Conservation (phyloP, 148 eudicot species). For the Vaccinium darrowii region DNA sequence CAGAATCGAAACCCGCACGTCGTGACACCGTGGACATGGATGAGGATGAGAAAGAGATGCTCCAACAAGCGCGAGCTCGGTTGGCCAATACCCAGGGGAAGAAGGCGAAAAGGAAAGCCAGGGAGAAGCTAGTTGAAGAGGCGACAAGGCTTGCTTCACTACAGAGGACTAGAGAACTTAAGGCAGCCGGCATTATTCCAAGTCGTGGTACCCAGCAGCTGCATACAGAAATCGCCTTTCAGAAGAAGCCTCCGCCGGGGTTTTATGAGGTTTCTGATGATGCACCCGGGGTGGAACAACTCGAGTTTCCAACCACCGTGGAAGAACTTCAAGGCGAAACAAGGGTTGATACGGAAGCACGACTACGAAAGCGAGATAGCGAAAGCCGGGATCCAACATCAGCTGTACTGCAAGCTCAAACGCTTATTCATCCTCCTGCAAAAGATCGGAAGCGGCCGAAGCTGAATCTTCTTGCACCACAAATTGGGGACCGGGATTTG, state of each 20-base stretch:
- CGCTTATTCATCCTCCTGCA: slow-evolving; percentile 76
- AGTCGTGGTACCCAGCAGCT: too few relatives aligned
- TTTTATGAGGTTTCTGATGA: slow-evolving; percentile 79
- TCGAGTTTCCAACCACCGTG: slow-evolving; percentile 80
- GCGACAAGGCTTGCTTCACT: slow-evolving; percentile 96
- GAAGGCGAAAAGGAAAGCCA: slow-evolving; percentile 91
- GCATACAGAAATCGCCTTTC: slow-evolving; percentile 74
- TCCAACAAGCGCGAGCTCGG: slow-evolving; percentile 91
- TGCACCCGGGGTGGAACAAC: slow-evolving; percentile 66
- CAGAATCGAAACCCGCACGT: slow-evolving; percentile 93
- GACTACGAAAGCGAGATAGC: slow-evolving; percentile 79
- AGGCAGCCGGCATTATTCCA: slow-evolving; percentile 78
- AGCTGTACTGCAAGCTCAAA: slow-evolving; percentile 85
- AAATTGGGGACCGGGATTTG: slow-evolving; percentile 80
- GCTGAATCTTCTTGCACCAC: slow-evolving; percentile 90
- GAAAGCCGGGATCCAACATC: slow-evolving; percentile 91
- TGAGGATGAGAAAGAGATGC: slow-evolving; percentile 99
- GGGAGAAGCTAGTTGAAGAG: slow-evolving; percentile 98
- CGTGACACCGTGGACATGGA: slow-evolving; percentile 99
- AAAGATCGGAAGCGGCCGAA: slow-evolving; percentile 75
- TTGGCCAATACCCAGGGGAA: slow-evolving; percentile 91
- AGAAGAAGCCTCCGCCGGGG: slow-evolving; percentile 93
- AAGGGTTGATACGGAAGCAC: slow-evolving; percentile 86
- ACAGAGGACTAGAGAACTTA: slow-evolving; percentile 90
- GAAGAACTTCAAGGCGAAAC: slow-evolving; percentile 94